These are phyloP conservation scores for Carpinus fangiana DNA, from an alignment of 306 rosid species.

Conservation along the genomic window DNA sequence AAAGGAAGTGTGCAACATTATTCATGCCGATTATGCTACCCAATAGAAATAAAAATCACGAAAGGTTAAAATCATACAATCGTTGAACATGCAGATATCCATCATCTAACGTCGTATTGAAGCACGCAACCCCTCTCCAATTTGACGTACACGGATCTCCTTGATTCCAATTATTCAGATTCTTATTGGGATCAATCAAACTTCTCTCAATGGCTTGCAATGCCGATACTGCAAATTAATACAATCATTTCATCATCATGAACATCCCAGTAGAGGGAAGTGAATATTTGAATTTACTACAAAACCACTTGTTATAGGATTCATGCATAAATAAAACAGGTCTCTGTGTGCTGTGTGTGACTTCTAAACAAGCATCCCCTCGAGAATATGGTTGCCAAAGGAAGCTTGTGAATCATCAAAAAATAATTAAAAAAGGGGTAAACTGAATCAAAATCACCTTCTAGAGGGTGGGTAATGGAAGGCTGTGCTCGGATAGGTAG, in stretches of 20 bases:
- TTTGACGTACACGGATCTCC: conserved; percentile 50
- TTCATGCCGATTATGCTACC: not conserved
- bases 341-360: not conserved
- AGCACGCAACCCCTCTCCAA: conserved; percentile 57
- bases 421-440: not conserved
- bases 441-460: conserved; percentile 39
- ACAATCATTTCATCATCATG: not conserved
- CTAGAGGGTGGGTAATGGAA: conserved; percentile 34
- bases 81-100: conserved; percentile 47
- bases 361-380: not conserved
- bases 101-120: conserved; percentile 31
- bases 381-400: not conserved
- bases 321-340: not conserved
- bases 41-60: not conserved
- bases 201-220: conserved; percentile 34
- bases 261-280: not conserved
- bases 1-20: not conserved
- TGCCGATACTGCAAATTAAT: conserved; percentile 38
- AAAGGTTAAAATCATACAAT: conserved; percentile 36
- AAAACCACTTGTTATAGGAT: not conserved
- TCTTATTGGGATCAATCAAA: conserved; percentile 46
- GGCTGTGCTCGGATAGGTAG: conserved; percentile 20
- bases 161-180: conserved; percentile 48
- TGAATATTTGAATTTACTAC: not conserved
- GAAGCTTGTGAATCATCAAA: not conserved